Evolutionary conservation across 768 basidiomycete genomes (phyloP).

Genomic region (Amyloporia xantha): DNA sequence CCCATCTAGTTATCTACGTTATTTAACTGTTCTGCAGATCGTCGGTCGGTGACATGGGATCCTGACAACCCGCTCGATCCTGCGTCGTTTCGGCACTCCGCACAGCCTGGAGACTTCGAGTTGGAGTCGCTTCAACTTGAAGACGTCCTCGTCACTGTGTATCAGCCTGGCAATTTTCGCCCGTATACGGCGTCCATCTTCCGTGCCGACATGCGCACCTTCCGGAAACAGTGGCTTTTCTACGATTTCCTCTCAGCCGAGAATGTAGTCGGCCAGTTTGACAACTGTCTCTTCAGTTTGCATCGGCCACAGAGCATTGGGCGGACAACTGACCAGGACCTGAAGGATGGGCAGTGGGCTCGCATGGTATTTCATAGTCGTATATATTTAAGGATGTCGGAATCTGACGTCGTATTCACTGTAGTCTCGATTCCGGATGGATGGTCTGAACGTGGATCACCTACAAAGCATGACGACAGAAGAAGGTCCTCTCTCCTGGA

Average conservation of each 20-base stretch:
- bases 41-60: constrained; percentile 82
- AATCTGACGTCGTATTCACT: constrained; percentile 5
- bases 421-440: constrained; percentile 92
- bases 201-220: constrained; percentile 75
- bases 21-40: constrained; percentile 45
- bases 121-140: constrained; percentile 85
- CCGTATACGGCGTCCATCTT: constrained; percentile 93
- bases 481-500: constrained; percentile 94
- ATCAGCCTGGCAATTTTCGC: constrained; percentile 89
- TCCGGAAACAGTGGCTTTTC: constrained; percentile 93
- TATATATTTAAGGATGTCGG: constrained; percentile 2
- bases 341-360: constrained; percentile 78
- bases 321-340: constrained; percentile 78
- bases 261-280: constrained; percentile 94
- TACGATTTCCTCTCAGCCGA: constrained; percentile 90
- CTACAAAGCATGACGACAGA: constrained; percentile 75
- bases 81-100: constrained; percentile 68
- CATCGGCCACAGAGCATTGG: constrained; percentile 96
- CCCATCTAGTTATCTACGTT: background rate
- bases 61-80: constrained; percentile 77
- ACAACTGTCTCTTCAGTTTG: constrained; percentile 94
- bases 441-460: constrained; percentile 95
- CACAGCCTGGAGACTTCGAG: constrained; percentile 82
- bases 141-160: constrained; percentile 89
- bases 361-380: constrained; percentile 59